Conservation (phyloP, 2,329 filamentous ascomycete genomes). For the Hymenoscyphus scutula region DNA sequence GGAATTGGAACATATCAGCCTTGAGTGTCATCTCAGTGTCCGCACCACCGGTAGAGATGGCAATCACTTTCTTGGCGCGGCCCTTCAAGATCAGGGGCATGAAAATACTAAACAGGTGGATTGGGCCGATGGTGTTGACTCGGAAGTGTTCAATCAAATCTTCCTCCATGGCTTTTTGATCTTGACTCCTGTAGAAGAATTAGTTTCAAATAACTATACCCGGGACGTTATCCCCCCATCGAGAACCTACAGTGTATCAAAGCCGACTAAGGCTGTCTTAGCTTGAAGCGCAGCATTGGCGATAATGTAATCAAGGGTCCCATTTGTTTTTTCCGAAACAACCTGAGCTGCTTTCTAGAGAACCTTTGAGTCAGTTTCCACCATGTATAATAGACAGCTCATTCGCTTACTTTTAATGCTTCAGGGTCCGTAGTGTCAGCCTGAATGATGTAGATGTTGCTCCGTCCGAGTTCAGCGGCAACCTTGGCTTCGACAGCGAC, state of each 20-base stretch:
- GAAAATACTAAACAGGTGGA: constrained; percentile 53
- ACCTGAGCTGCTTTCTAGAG: constrained; percentile 19
- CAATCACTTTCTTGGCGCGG: constrained; percentile 51
- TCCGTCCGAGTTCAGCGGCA: constrained; percentile 37
- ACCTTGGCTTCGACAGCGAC: constrained; percentile 44
- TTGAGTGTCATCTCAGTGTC: constrained; percentile 46
- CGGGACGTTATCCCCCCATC: neutral
- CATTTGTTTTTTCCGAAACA: constrained; percentile 36
- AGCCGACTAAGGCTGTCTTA: constrained; percentile 17
- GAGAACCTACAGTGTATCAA: constrained; percentile 8
- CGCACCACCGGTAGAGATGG: constrained; percentile 46
- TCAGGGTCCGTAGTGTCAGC: constrained; percentile 16
- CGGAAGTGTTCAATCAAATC: constrained; percentile 39
- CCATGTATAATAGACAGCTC: too few species aligned
- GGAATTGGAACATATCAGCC: constrained; percentile 36
- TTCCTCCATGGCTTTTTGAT: constrained; percentile 38
- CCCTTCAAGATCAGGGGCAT: constrained; percentile 52
- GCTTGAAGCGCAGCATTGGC: constrained; percentile 44
- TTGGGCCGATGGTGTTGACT: constrained; percentile 50
- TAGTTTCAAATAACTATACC: too few species aligned
- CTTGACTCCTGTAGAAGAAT: neutral
- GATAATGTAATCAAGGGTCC: constrained; percentile 50
- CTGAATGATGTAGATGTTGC: constrained; percentile 21
- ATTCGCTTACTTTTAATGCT: constrained; percentile 10
- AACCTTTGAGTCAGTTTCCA: too few species aligned